phyloP scores from a whole-genome alignment of 169 alveolate species.

The Plasmodium ovale region DNA sequence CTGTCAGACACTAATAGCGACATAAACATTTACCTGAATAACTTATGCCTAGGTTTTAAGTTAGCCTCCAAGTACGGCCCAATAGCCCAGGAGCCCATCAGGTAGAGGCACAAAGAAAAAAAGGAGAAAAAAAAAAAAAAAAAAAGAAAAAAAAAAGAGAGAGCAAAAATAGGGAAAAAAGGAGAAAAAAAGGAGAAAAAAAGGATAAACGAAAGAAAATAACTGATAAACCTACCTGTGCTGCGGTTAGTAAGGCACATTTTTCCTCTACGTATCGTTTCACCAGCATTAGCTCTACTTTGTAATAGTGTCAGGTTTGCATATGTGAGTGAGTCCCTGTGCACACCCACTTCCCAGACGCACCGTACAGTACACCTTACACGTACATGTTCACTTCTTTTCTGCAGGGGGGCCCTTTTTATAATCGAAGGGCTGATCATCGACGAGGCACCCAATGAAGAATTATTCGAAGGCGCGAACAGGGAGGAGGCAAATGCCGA shows the following conservation, averaged over 20 bases:
- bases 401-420: constrained; percentile 43
- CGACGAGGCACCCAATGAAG: constrained; percentile 44
- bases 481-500: not conserved
- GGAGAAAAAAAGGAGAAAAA: constrained; percentile 74
- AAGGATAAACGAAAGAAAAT: not conserved
- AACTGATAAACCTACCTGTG: not conserved
- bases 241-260: not conserved
- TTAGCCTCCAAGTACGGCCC: constrained; percentile 96
- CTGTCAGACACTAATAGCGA: constrained; percentile 71
- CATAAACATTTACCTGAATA: constrained; percentile 68
- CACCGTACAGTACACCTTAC: too few relatives aligned
- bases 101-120: constrained; percentile 86
- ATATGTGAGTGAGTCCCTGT: constrained; percentile 14
- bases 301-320: too few relatives aligned
- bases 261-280: not conserved
- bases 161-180: not conserved
- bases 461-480: constrained; percentile 2
- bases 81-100: constrained; percentile 95
- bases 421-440: constrained; percentile 69
- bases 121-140: not conserved
- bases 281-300: too few relatives aligned
- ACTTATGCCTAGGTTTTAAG: constrained; percentile 91
- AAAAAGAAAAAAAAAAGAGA: not conserved
- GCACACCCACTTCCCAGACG: not conserved
- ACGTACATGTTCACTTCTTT: not conserved